Evolutionary conservation across 78 protist genomes (phyloP).

Genomic region (Salpingoeca rosetta): DNA sequence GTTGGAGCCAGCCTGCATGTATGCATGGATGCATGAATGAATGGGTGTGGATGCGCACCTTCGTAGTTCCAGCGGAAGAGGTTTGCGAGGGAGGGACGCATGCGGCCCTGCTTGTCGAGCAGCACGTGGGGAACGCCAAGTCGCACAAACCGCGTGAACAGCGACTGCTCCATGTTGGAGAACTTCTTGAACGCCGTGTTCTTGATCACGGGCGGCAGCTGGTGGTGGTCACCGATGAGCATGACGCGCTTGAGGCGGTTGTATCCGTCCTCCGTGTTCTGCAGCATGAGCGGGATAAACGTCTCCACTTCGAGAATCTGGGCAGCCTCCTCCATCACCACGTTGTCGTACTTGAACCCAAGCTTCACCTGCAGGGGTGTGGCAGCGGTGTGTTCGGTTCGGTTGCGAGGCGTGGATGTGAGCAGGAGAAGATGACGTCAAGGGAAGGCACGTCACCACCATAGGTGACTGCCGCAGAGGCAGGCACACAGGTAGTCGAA

Average conservation of each 20-base stretch:
- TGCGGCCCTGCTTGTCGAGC: conserved; percentile 64
- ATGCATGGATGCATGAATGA: no score
- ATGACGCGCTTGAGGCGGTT: conserved; percentile 79
- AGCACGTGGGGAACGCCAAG: conserved; percentile 68
- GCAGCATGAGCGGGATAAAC: conserved; percentile 90
- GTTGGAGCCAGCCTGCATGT: no score
- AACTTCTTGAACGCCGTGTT: conserved; percentile 72
- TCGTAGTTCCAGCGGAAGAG: conserved; percentile 84
- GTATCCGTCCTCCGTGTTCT: conserved; percentile 30
- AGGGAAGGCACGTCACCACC: no score
- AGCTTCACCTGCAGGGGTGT: neutral
- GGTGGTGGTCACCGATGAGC: conserved; percentile 93
- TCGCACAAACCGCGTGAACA: conserved; percentile 48
- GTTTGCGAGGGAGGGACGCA: conserved; percentile 52
- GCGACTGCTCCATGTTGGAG: conserved; percentile 67
- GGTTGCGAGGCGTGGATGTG: neutral
- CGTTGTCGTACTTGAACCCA: conserved; percentile 82
- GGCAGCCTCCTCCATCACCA: conserved; percentile 90
- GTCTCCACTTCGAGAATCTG: conserved; percentile 91
- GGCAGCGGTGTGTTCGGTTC: neutral
- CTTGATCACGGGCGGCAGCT: conserved; percentile 91
- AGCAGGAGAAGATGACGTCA: neutral
- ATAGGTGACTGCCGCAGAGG: no score
- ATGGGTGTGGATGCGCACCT: no score
- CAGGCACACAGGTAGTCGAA: no score